These are phyloP conservation scores for Diutina scorzettiae DNA, from an alignment of 1,139 yeast species.

Conservation along the genomic window DNA sequence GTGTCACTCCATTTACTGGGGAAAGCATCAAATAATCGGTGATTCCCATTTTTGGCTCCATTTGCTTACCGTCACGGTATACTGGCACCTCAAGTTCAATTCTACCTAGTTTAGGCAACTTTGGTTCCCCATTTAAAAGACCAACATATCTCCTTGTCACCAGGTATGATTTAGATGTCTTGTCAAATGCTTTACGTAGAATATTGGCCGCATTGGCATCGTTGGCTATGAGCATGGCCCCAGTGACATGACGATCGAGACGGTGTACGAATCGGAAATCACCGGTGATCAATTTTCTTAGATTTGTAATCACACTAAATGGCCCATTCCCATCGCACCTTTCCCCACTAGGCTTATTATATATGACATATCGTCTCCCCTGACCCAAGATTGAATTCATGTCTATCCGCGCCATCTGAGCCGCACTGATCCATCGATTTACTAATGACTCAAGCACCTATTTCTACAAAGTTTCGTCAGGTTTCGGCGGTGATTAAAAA, in stretches of 20 bases:
- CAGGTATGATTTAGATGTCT: not conserved
- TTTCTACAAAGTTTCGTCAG: not conserved
- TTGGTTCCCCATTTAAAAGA: not conserved
- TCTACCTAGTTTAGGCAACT: not conserved
- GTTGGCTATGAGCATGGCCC: not conserved
- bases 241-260: not conserved
- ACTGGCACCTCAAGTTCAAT: not conserved
- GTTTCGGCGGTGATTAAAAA: conserved; percentile 9
- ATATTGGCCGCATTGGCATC: not conserved
- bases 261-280: not conserved
- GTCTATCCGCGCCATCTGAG: no score
- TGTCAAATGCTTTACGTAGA: not conserved
- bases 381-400: no score
- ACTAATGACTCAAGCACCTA: not conserved
- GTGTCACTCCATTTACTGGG: not conserved
- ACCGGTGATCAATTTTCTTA: no score
- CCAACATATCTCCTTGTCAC: conserved; percentile 2
- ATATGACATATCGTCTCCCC: no score
- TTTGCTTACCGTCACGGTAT: not conserved
- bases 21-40: not conserved
- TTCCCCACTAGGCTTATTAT: not conserved
- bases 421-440: no score
- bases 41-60: not conserved
- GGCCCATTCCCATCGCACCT: not conserved
- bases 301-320: no score